Conservation (phyloP, 2,329 filamentous ascomycete genomes). For the Zarea fungicola region DNA sequence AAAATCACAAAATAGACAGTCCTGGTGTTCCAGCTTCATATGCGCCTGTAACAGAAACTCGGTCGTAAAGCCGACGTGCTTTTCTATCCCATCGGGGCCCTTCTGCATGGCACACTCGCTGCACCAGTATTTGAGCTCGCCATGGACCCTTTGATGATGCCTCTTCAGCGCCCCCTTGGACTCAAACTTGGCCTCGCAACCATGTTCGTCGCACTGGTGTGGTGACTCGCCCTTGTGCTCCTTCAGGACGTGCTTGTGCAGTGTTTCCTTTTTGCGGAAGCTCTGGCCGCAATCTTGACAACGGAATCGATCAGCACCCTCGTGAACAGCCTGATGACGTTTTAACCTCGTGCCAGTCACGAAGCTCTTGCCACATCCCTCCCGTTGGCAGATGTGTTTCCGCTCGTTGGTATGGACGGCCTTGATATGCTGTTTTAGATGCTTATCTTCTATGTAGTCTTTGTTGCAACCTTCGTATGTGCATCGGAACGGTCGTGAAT, state of each 20-base stretch:
- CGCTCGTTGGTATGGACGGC: slow-evolving; percentile 70
- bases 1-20: slow-evolving; percentile 70
- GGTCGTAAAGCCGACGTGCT: slow-evolving; percentile 61
- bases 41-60: slow-evolving; percentile 68
- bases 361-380: slow-evolving; percentile 74
- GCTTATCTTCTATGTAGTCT: slow-evolving; percentile 79
- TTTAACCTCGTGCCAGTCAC: slow-evolving; percentile 72
- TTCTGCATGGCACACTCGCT: slow-evolving; percentile 56
- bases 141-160: slow-evolving; percentile 67
- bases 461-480: slow-evolving; percentile 68
- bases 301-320: slow-evolving; percentile 65
- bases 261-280: slow-evolving; percentile 82
- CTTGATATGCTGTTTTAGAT: slow-evolving; percentile 80
- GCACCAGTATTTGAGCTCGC: slow-evolving; percentile 68
- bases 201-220: slow-evolving; percentile 59
- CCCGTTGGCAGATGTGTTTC: slow-evolving; percentile 64
- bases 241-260: slow-evolving; percentile 74
- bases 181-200: slow-evolving; percentile 67
- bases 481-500: slow-evolving; percentile 76
- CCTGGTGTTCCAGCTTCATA: slow-evolving; percentile 65
- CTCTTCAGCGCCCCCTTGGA: slow-evolving; percentile 64
- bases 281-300: slow-evolving; percentile 71
- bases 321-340: slow-evolving; percentile 71
- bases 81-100: slow-evolving; percentile 33
- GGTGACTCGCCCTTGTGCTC: slow-evolving; percentile 69